phyloP scores from a whole-genome alignment of 192 early-diverging fungal genomes.

The Podila verticillata region DNA sequence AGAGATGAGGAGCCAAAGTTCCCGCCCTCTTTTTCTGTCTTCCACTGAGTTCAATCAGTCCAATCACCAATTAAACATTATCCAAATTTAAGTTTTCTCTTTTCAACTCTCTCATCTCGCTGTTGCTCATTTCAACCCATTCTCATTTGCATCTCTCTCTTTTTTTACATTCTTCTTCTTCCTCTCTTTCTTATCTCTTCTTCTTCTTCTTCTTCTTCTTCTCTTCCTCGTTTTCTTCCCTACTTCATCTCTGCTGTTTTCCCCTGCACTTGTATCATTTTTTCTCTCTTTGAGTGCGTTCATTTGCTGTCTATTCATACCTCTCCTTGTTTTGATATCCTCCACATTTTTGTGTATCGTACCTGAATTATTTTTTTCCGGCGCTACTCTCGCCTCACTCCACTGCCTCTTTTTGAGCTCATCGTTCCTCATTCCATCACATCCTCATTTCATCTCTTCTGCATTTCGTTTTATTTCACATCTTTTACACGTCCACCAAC shows the following conservation, averaged over 20 bases:
- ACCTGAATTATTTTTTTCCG: neutral
- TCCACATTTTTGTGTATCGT: neutral
- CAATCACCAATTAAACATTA: no score
- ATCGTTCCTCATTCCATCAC: neutral
- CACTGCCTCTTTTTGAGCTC: neutral
- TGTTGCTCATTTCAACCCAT: no score
- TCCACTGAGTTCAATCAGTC: no score
- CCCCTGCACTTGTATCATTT: neutral
- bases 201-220: slow-evolving; percentile 1
- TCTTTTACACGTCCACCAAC: neutral
- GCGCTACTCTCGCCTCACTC: neutral
- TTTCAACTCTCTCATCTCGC: no score
- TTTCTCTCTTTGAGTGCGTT: neutral
- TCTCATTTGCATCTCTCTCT: neutral
- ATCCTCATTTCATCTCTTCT: neutral
- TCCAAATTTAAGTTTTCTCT: no score
- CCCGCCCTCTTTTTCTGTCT: no score
- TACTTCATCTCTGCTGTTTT: neutral
- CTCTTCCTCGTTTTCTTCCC: neutral
- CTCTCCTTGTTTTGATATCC: neutral
- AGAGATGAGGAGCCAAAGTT: no score
- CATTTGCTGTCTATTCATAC: neutral
- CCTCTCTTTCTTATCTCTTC: neutral
- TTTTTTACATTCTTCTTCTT: neutral
- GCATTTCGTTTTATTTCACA: neutral